Evolutionary conservation across 2,329 filamentous ascomycete species (phyloP).

Genomic region (Aureobasidium musti): DNA sequence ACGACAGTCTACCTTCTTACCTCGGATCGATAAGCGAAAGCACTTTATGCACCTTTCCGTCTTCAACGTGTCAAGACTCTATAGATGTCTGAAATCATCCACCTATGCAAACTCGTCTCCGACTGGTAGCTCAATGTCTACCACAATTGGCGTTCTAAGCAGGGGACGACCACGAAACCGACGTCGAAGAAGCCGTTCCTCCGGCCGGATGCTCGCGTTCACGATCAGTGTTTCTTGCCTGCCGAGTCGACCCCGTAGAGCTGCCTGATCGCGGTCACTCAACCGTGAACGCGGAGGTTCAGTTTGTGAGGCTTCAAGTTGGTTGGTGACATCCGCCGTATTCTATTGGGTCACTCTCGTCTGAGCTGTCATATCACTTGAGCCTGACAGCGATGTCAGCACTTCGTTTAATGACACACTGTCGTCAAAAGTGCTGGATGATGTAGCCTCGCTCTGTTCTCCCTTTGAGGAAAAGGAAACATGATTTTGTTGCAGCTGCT

Average conservation of each 20-base stretch:
- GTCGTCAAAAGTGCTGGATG: neutral
- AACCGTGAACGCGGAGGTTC: neutral
- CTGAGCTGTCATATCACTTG: conserved; percentile 11
- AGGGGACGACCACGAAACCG: conserved; percentile 45
- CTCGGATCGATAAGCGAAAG: neutral
- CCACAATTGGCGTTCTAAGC: conserved; percentile 64
- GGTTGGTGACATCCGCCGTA: neutral
- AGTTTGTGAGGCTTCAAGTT: neutral
- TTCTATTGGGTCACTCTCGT: neutral
- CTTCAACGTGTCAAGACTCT: conserved; percentile 1
- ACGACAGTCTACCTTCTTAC: neutral
- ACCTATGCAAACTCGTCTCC: neutral
- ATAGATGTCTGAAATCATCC: neutral
- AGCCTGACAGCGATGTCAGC: neutral
- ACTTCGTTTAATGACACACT: neutral
- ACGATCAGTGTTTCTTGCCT: conserved; percentile 70
- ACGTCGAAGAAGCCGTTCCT: conserved; percentile 68
- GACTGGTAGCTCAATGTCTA: conserved; percentile 67
- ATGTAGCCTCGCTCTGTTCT: neutral
- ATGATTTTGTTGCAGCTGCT: neutral
- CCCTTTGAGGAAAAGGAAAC: neutral
- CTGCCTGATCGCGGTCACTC: neutral
- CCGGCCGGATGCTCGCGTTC: conserved; percentile 72
- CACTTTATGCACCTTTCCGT: neutral
- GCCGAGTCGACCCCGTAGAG: neutral